Conservation (phyloP, 1,139 yeast genomes). For the Wickerhamomyces sp. region DNA sequence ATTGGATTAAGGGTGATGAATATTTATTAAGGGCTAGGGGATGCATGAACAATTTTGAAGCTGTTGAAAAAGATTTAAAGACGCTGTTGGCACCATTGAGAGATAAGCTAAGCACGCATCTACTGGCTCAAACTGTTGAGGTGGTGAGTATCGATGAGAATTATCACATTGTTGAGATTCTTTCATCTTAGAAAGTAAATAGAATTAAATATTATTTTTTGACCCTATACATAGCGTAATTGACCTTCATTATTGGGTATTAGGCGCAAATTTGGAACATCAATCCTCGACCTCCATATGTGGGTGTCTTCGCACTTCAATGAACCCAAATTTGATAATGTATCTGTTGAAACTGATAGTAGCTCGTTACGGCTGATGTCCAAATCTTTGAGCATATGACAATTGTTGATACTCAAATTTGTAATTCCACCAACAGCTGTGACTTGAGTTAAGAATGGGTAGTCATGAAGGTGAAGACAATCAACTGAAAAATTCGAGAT, state of each 20-base stretch:
- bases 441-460: conserved; percentile 2
- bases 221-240: not conserved
- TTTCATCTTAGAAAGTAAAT: not conserved
- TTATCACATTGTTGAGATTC: conserved; percentile 3
- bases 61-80: conserved; percentile 25
- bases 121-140: conserved; percentile 25
- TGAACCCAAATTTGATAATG: conserved; percentile 1
- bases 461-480: conserved; percentile 1
- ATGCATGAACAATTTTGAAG: conserved; percentile 21
- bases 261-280: no score
- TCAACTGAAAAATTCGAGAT: conserved; percentile 9
- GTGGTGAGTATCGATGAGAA: conserved; percentile 23
- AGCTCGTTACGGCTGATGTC: conserved; percentile 10
- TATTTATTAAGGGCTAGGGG: conserved; percentile 40
- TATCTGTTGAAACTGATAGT: not conserved
- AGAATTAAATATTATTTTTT: not conserved
- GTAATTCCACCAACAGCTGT: conserved; percentile 9
- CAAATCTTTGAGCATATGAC: conserved; percentile 4
- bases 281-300: conserved; percentile 2
- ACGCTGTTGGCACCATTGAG: conserved; percentile 21
- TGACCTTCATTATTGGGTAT: conserved; percentile 4
- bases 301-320: conserved; percentile 6
- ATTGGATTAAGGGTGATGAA: conserved; percentile 38
- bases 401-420: conserved; percentile 2
- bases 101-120: conserved; percentile 17